phyloP scores from a whole-genome alignment of 2,329 filamentous ascomycete genomes.

The Cladorrhinum sp. region DNA sequence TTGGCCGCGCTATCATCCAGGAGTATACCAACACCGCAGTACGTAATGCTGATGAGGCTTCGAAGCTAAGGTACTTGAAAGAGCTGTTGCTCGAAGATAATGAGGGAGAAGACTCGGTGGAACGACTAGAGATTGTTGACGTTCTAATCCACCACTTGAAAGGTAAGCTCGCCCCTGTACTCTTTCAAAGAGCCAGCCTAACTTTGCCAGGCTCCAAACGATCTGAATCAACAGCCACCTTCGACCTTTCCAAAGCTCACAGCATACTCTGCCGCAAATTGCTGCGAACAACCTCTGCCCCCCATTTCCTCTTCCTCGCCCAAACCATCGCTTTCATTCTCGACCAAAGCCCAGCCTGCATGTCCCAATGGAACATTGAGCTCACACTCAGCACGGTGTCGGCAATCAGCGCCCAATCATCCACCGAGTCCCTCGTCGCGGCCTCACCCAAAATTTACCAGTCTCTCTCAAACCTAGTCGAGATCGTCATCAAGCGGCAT shows the following conservation, averaged over 20 bases:
- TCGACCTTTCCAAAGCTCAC: conserved; percentile 42
- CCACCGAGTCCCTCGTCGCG: conserved; percentile 26
- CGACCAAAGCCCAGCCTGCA: conserved; percentile 47
- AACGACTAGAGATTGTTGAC: conserved; percentile 45
- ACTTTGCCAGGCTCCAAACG: conserved; percentile 12
- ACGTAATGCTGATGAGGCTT: conserved; percentile 23
- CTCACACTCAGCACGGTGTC: conserved; percentile 46
- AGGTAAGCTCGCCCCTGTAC: conserved; percentile 29
- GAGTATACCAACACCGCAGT: conserved; percentile 31
- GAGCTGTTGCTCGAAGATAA: conserved; percentile 36
- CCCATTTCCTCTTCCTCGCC: conserved; percentile 39
- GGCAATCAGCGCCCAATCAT: conserved; percentile 33
- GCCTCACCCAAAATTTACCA: conserved; percentile 41
- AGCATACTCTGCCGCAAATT: conserved; percentile 39
- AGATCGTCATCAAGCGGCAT: conserved; percentile 57
- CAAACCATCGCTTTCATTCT: conserved; percentile 46
- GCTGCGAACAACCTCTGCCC: conserved; percentile 27
- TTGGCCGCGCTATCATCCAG: conserved; percentile 32
- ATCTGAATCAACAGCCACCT: conserved; percentile 20
- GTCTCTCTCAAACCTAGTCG: conserved; percentile 52
- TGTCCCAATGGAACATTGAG: conserved; percentile 60
- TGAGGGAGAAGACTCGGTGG: conserved; percentile 33
- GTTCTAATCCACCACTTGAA: conserved; percentile 41
- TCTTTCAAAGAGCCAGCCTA: not conserved
- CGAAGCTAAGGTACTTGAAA: conserved; percentile 39